Evolutionary conservation across 2,329 filamentous ascomycete genomes (phyloP), one percentile per base, ranked within the genome.

Genomic region (Alternaria gansuensis): DNA sequence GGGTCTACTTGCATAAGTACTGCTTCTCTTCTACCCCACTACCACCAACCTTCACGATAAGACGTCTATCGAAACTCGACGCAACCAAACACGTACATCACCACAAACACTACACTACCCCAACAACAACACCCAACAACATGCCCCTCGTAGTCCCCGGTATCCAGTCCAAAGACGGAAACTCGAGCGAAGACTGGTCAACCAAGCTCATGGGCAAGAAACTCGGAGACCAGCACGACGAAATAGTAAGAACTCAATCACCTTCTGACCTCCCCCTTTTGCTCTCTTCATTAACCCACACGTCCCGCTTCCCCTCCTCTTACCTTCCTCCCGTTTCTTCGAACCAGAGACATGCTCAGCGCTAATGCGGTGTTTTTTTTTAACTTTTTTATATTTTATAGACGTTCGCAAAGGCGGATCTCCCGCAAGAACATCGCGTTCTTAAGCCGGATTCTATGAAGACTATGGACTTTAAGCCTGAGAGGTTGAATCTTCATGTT

Each of bases 61-160:
- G 29, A 48, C 44, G 1, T 0, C 31, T 48, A 23, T 26, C 31
- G 4, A 36, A 4, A 24, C 13, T 36, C 29, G 29, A 21, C 29
- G 21, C 44, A n/a, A n/a, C 13, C 44, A 48, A 36, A 45, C 39
- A 26, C 26, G 4, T 40, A 26, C 23, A 41, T 39, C 40, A 29
- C 55, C 50, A 58, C n/a, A 17, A 8, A 51, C 29, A 26, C 14
- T 36, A 39, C 9, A 46, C 26, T 23, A 52, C 6, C 9, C 9
- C 29, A 36, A 48, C 11, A 55, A 24, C 11, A 49, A 29, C 44
- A 17, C 59, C 44, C 41, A 34, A 10, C 37, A 77, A 68, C 23
- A 84, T 84, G 82, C 82, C 82, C 75, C 81, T 84, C 73, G 81
- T 84, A 59, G 78, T 83, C 13, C 82, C 82, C 41, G 81, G 80